These are phyloP conservation scores for Lojkania enalia DNA, from an alignment of 2,329 filamentous ascomycete genomes.

Conservation along the genomic window DNA sequence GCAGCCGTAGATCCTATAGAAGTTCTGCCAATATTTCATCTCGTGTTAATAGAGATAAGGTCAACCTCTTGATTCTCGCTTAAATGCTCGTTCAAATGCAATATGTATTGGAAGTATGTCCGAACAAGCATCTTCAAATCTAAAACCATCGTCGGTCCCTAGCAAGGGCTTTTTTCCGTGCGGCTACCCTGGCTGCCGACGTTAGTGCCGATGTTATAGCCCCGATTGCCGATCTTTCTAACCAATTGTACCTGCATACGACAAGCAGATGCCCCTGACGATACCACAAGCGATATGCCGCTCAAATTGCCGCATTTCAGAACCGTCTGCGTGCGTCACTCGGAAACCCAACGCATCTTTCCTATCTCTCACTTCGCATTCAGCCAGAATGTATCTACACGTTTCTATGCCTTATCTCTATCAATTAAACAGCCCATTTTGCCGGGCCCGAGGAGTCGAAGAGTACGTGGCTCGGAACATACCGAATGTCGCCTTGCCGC, in stretches of 20 bases:
- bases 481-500: background rate
- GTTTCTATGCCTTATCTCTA: background rate
- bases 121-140: conserved; percentile 7
- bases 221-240: no score
- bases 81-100: background rate
- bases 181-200: no score
- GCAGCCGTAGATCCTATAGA: background rate
- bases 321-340: background rate
- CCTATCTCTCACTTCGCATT: conserved; percentile 10
- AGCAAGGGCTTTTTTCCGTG: no score
- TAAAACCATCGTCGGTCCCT: no score
- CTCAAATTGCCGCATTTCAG: conserved; percentile 3
- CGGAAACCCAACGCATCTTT: conserved; percentile 3
- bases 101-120: conserved; percentile 2
- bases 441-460: background rate
- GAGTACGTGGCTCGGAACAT: background rate
- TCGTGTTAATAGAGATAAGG: no score
- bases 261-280: no score
- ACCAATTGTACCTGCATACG: no score
- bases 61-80: conserved; percentile 1
- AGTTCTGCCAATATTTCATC: background rate
- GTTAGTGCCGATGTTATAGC: no score
- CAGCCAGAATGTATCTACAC: conserved; percentile 6
- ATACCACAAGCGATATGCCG: conserved; percentile 1
- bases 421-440: conserved; percentile 4